These are phyloP conservation scores for Globisporangium megalacanthum DNA, from an alignment of 352 stramenopile genomes.

Conservation along the genomic window DNA sequence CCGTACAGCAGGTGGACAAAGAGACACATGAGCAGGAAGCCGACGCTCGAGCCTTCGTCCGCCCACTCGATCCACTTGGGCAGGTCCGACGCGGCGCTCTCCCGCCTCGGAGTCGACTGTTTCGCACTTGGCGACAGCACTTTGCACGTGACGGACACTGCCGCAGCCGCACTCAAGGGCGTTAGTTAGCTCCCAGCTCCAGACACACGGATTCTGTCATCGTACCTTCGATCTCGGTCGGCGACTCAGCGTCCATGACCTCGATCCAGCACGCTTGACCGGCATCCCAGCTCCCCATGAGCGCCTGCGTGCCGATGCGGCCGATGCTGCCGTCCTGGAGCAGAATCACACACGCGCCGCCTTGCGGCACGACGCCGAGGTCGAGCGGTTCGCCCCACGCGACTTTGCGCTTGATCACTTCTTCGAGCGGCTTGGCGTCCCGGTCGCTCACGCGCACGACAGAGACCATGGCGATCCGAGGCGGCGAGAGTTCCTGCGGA, in stretches of 20 bases:
- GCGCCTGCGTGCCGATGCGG: slow-evolving; percentile 72
- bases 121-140: slow-evolving; percentile 43
- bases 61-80: slow-evolving; percentile 71
- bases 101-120: slow-evolving; percentile 19
- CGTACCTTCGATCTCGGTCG: slow-evolving; percentile 65
- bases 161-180: not conserved
- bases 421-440: slow-evolving; percentile 50
- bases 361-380: slow-evolving; percentile 71
- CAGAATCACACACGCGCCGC: slow-evolving; percentile 73
- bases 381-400: slow-evolving; percentile 63
- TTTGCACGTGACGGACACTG: slow-evolving; percentile 73
- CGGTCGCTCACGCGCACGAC: slow-evolving; percentile 60
- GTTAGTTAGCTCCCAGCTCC: no score
- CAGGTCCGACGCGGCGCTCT: slow-evolving; percentile 25
- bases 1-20: slow-evolving; percentile 81
- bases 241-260: slow-evolving; percentile 49
- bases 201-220: not conserved
- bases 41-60: slow-evolving; percentile 74
- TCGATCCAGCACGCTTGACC: slow-evolving; percentile 74
- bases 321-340: slow-evolving; percentile 65
- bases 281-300: slow-evolving; percentile 85
- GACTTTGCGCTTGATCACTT: slow-evolving; percentile 68
- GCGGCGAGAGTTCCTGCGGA: slow-evolving; percentile 62
- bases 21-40: slow-evolving; percentile 78
- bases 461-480: slow-evolving; percentile 68